A percentile compares a stretch with the other conserved stretches of the same genome.
These are phyloP conservation scores for Fagus crenata DNA, from an alignment of 306 rosid genomes.

Conservation along the genomic window DNA sequence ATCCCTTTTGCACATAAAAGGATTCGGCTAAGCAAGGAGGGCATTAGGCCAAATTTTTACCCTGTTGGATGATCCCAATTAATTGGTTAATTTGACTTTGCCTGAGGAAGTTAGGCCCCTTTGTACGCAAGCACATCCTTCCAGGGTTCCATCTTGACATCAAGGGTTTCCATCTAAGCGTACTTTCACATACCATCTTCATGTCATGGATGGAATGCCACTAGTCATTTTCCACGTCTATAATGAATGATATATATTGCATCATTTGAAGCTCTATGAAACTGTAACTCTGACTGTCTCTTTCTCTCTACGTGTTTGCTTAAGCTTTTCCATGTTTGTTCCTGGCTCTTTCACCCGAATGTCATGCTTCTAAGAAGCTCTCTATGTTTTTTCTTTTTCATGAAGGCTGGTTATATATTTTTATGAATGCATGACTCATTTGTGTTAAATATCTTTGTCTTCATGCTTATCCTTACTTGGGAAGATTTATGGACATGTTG, in stretches of 20 bases:
- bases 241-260: neutral
- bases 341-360: neutral
- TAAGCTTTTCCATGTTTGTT: neutral
- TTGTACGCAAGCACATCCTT: neutral
- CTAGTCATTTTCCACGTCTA: neutral
- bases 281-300: neutral
- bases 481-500: neutral
- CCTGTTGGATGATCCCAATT: neutral
- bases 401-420: neutral
- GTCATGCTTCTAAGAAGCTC: neutral
- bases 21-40: slow-evolving; percentile 4
- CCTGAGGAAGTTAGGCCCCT: neutral
- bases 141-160: neutral
- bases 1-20: slow-evolving; percentile 3
- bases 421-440: no score
- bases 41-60: neutral
- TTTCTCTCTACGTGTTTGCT: neutral
- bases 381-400: no score
- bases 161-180: neutral
- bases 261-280: neutral
- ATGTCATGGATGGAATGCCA: neutral
- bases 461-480: neutral
- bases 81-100: neutral
- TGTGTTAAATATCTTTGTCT: neutral
- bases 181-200: neutral